phyloP scores from a whole-genome alignment of 495 filamentous ascomycete species.

The Penicillium ochrochloron region DNA sequence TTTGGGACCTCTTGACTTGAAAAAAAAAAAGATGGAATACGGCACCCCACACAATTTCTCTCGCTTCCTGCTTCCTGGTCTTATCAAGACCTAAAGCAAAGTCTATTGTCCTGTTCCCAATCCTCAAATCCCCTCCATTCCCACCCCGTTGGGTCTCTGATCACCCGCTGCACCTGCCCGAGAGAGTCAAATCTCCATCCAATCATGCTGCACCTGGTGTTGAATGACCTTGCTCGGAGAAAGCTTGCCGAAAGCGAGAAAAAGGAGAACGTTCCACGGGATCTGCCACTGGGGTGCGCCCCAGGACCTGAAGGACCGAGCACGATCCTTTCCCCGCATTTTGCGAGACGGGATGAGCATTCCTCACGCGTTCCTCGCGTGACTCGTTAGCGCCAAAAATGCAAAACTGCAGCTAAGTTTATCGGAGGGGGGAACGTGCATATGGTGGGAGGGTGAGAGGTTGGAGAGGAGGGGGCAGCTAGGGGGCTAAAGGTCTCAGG shows the following conservation, averaged over 20 bases:
- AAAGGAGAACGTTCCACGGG: slow-evolving; percentile 1
- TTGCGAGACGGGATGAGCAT: slow-evolving; percentile 12
- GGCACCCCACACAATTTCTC: not conserved
- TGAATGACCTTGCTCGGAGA: slow-evolving; percentile 5
- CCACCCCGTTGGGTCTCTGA: slow-evolving; percentile 6
- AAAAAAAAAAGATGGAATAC: not conserved
- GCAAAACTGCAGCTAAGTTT: slow-evolving; percentile 15
- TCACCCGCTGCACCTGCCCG: slow-evolving; percentile 4
- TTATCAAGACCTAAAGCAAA: not conserved
- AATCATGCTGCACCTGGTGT: not conserved
- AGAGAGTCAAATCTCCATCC: not conserved
- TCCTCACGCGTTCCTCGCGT: slow-evolving; percentile 19
- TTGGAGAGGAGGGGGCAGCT: too few species aligned
- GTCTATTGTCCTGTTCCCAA: not conserved
- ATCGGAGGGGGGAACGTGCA: slow-evolving; percentile 18
- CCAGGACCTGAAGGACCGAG: not conserved
- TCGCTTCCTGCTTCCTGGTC: not conserved
- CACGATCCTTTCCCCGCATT: slow-evolving; percentile 23
- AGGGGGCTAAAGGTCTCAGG: not conserved
- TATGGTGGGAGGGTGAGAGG: slow-evolving; percentile 1
- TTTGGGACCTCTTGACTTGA: not conserved
- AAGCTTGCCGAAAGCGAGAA: slow-evolving; percentile 4
- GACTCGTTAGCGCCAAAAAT: slow-evolving; percentile 13
- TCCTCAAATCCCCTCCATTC: not conserved
- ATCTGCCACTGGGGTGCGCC: slow-evolving; percentile 6